Base-by-base conservation (phyloP, 129 eudicot species). In the Tanacetum coccineum region DNA sequence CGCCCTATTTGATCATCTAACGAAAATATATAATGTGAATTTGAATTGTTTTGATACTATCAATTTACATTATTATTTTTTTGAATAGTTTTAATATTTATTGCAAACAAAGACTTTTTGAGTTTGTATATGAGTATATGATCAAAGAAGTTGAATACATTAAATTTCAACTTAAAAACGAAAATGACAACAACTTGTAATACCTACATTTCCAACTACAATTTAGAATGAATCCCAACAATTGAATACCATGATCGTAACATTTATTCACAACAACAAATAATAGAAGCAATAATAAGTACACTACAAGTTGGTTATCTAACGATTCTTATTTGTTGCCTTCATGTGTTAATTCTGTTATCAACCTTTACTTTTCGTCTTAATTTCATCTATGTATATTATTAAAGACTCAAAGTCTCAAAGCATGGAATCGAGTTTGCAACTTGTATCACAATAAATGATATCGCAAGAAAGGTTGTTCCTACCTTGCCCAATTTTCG, bases 401-500 rank as follows among this genome's bases (percentile, higher is more conserved):
- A 21, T 44, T 70, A 54, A 17, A 52, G 58, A 52, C n/a, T 13
- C 17, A 7, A 4, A 52, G 18, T 18, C 25, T 0, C 18, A 52
- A 17, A 12, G 12, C n/a, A 20, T 53, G 15, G 12, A 18, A 18
- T 53, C 59, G 19, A 53, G 19, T 68, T 44, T 36, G 62, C 52
- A 68, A 55, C 9, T 70, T 48, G 15, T 46, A 59, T 70, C 39
- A 17, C 67, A 47, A 47, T 59, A 70, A 59, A 70, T 70, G 60
- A 18, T 3, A 49, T 59, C 59, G 46, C 42, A 15, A 59, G 75
- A 70, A 70, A 70, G 75, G 58, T 70, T 60, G 75, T 48, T 70
- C 50, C 75, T 47, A 59, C 67, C 57, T 70, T 70, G 60, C 60
- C 75, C 20, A 36, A 59, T 59, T 70, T 21, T 18, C 19, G 7